Evolutionary conservation across 202 grass and related monocot species (phyloP), one percentile per base, ranked within the genome.

Genomic region (Schoenoplectus tabernaemontani): DNA sequence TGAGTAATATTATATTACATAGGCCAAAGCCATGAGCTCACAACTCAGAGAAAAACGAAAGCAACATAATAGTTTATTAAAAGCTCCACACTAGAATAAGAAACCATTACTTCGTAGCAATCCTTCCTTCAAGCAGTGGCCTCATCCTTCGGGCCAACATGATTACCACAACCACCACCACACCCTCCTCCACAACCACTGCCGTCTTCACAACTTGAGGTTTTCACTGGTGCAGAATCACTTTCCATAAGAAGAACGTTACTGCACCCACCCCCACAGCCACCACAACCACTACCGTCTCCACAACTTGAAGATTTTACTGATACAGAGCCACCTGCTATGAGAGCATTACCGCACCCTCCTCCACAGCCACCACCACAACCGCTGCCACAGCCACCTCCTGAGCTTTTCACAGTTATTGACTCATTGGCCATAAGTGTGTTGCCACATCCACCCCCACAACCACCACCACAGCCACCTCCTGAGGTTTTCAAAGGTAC

Each of bases 151-250:
- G 37, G 11, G 1, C 77, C 57, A 16, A 53, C 51, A 80, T 69
- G 82, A 64, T 30, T 64, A 41, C 26, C 63, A 41, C 83, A 81
- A 48, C 66, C 32, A 41, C 65, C 15, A 1, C 83, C 65, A 80
- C 57, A 66, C 3, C 77, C 46, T 19, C 57, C 50, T 9, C 78
- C 63, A 20, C 78, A 69, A 9, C 84, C 70, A 41, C 61, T 50
- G 4, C 80, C 80, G 1, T 77, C n/a, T 2, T 63, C 85, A 33
- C 61, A 13, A 32, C 72, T 72, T 9, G 69, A 48, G 13, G 69
- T 73, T 73, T 73, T 73, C 11, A 62, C 41, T 78, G 57, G 28
- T 63, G 23, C 11, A 44, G 76, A 79, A 46, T n/a, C 30, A 38
- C 80, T 78, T 39, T 20, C 53, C 17, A 16, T 42, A n/a, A n/a